A percentile compares a stretch with the other conserved stretches of the same genome.
phyloP scores from a whole-genome alignment of 257 asterid genomes.

The Fraxinus americana region DNA sequence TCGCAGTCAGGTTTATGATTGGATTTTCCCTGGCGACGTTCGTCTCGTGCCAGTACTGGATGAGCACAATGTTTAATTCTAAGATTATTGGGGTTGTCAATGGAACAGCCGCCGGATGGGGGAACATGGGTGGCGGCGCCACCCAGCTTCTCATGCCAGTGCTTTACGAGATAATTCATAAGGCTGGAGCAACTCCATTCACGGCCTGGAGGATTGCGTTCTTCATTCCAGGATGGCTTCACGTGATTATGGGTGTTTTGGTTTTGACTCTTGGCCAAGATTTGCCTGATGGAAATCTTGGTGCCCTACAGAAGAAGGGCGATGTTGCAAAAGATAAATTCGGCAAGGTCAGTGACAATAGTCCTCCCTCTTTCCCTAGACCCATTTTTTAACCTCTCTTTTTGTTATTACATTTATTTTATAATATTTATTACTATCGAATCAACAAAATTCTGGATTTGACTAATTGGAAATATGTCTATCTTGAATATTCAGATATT shows the following conservation, averaged over 20 bases:
- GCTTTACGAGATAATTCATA: conserved; percentile 38
- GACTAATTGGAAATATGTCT: not conserved
- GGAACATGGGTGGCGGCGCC: conserved; percentile 62
- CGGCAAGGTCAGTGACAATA: conserved; percentile 32
- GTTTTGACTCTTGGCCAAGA: conserved; percentile 59
- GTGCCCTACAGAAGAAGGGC: conserved; percentile 50
- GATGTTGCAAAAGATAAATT: conserved; percentile 51
- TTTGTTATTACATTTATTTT: not conserved
- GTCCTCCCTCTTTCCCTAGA: not conserved
- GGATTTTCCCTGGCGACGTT: conserved; percentile 63
- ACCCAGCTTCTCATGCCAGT: conserved; percentile 67
- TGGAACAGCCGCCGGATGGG: conserved; percentile 68
- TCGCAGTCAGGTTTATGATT: conserved; percentile 57
- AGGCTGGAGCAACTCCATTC: conserved; percentile 46
- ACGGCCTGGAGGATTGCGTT: conserved; percentile 68
- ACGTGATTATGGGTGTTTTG: conserved; percentile 47
- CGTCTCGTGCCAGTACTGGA: conserved; percentile 66
- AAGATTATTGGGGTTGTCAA: conserved; percentile 55
- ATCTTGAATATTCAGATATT: conserved; percentile 33
- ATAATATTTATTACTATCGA: not conserved
- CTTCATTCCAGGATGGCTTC: conserved; percentile 58
- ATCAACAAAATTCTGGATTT: not conserved
- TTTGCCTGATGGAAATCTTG: conserved; percentile 64
- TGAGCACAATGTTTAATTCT: conserved; percentile 52
- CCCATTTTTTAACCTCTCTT: too few species aligned